Base-by-base conservation (phyloP, 139 green algal genomes). In the Desmodesmus armatus region DNA sequence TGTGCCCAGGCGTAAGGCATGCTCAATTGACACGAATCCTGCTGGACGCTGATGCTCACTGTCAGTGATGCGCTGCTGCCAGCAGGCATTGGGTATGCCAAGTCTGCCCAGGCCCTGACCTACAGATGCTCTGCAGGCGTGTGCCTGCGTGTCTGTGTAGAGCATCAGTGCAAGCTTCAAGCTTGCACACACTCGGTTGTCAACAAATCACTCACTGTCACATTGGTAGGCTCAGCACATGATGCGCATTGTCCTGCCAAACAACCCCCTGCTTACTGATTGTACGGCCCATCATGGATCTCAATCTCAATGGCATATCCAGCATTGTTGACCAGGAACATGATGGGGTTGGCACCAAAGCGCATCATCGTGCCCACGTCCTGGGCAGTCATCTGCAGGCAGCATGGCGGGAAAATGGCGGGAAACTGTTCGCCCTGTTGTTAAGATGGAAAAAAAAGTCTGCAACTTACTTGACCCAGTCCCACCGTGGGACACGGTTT, bases 321-420 rank as follows among this genome's bases (percentile, higher is more conserved):
- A 0, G 65, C 87, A 78, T 98, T 98, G 90, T 98, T 98, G 87
- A 97, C 91, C 5, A 98, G 92, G 73, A 98, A 86, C 74, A 98
- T 96, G 80, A 98, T 91, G 27, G 95, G 93, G 75, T 92, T 91
- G 19, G 88, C 37, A 5, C 67, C 43, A 75, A 91, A 95, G 3
- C 92, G 86, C 73, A 98, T 87, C 91, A 98, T 95, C n/a, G 90
- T 96, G 9, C 88, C 72, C 47, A 73, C 58, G 19, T 78, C 63
- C 40, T 75, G 65, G 43, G 66, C 66, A 5, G 60, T 84, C 2
- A 74, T 25, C 67, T 53, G 9, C 37, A 76, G 0, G 6, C n/a
- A 35, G 60, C 60, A 69, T 37, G 21, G 21, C 21, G 53, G 17
- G 53, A 21, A n/a, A 63, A 17, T 21, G 17, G 17, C 53, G 17